Conservation (phyloP, 1,284 basidiomycete genomes). For the Cryptococcus deneoformans region DNA sequence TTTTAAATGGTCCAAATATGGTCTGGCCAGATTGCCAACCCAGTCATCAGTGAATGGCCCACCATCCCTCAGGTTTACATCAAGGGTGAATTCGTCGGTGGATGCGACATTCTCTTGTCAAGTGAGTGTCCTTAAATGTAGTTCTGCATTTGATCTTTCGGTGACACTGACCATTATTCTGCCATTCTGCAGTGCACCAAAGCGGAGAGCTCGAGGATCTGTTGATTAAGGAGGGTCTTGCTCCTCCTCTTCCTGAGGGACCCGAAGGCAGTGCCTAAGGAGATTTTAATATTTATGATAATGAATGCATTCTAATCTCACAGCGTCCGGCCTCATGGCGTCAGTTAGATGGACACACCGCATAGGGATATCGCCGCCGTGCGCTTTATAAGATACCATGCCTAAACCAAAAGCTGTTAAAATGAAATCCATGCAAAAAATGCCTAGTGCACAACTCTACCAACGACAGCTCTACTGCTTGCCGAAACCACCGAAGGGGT, state of each 20-base stretch:
- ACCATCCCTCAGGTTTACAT: constrained; percentile 96
- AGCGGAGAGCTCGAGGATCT: constrained; percentile 87
- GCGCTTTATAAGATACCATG: too few species aligned
- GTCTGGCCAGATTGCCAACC: constrained; percentile 10
- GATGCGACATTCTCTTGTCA: constrained; percentile 89
- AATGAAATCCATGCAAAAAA: constrained; percentile 4
- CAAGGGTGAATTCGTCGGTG: constrained; percentile 92
- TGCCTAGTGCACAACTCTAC: constrained; percentile 8
- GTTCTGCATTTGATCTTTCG: not conserved
- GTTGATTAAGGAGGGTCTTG: constrained; percentile 68
- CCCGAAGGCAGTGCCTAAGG: constrained; percentile 9
- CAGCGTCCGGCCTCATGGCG: not conserved
- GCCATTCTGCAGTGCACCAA: constrained; percentile 74
- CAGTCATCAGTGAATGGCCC: constrained; percentile 79
- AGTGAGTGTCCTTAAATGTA: constrained; percentile 61
- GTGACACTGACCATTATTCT: not conserved
- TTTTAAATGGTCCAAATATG: not conserved
- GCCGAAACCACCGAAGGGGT: constrained; percentile 52
- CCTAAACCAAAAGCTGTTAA: too few species aligned
- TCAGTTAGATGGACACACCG: not conserved
- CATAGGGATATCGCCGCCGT: too few species aligned
- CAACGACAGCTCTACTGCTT: constrained; percentile 16
- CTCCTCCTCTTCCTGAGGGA: constrained; percentile 52
- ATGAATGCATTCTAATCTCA: not conserved
- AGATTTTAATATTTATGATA: not conserved